Conservation (phyloP, 2,329 filamentous ascomycete species). For the Balansia obtecta region DNA sequence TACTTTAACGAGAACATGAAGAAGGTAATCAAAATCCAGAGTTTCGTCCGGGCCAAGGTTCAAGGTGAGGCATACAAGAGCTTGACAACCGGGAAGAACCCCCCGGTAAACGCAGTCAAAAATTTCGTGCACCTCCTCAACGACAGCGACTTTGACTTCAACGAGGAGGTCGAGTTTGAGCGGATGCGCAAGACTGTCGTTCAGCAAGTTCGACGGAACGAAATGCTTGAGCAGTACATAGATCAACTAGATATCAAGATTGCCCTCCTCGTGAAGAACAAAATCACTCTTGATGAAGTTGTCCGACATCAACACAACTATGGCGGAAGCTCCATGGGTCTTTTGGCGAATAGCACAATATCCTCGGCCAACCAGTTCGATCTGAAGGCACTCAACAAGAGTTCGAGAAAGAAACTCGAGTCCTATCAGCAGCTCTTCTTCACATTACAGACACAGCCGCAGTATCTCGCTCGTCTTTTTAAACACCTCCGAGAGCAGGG, state of each 20-base stretch:
- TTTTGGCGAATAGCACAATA: conserved; percentile 81
- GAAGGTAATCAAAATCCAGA: conserved; percentile 97
- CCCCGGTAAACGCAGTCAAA: conserved; percentile 91
- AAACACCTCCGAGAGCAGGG: conserved; percentile 70
- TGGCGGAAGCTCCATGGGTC: conserved; percentile 72
- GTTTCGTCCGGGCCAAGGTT: conserved; percentile 85
- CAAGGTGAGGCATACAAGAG: conserved; percentile 98
- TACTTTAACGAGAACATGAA: conserved; percentile 97
- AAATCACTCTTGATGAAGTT: conserved; percentile 96
- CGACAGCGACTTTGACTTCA: conserved; percentile 97
- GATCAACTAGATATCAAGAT: conserved; percentile 99
- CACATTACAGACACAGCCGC: conserved; percentile 88
- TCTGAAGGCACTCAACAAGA: conserved; percentile 94
- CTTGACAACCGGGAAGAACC: conserved; percentile 89
- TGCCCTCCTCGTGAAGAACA: conserved; percentile 95
- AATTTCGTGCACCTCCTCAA: conserved; percentile 97
- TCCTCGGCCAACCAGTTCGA: conserved; percentile 87
- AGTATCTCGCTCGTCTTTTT: conserved; percentile 86
- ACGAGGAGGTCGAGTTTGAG: conserved; percentile 96
- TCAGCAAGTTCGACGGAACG: conserved; percentile 92
- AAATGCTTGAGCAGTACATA: conserved; percentile 94
- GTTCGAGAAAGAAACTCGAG: conserved; percentile 86
- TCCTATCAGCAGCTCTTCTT: conserved; percentile 98
- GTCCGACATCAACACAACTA: conserved; percentile 95
- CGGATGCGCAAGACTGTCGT: conserved; percentile 90